Percentiles rank a stretch among this genome's conserved stretches.
These are phyloP conservation scores for Pezicula radicicola DNA, from an alignment of 2,329 filamentous ascomycete genomes.

Conservation along the genomic window DNA sequence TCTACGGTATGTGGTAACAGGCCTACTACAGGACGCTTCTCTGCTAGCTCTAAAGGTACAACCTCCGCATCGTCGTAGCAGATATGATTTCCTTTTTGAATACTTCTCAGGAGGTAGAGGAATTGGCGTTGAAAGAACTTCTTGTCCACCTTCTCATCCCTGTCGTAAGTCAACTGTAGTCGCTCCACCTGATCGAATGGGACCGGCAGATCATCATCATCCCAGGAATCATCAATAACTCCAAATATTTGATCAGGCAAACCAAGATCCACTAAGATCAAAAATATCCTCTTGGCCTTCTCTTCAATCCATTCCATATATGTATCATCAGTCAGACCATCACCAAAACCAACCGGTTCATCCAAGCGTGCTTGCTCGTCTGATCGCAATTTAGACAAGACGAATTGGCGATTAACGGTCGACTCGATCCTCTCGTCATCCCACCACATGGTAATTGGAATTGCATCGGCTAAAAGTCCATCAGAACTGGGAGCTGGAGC, in stretches of 20 bases:
- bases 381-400: conserved; percentile 60
- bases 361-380: conserved; percentile 62
- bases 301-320: conserved; percentile 77
- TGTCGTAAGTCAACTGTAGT: conserved; percentile 55
- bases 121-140: conserved; percentile 72
- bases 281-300: conserved; percentile 66
- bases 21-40: conserved; percentile 45
- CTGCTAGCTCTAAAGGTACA: conserved; percentile 65
- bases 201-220: conserved; percentile 72
- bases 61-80: conserved; percentile 66
- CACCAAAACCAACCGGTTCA: conserved; percentile 62
- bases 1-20: conserved; percentile 43
- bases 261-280: conserved; percentile 68
- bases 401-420: conserved; percentile 66
- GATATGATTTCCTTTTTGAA: conserved; percentile 58
- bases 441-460: conserved; percentile 59
- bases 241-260: conserved; percentile 73
- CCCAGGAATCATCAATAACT: conserved; percentile 73
- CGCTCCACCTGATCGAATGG: conserved; percentile 61
- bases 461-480: conserved; percentile 21
- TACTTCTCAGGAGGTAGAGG: conserved; percentile 62
- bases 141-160: conserved; percentile 61
- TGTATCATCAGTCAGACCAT: conserved; percentile 64
- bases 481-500: conserved; percentile 13
- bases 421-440: conserved; percentile 65